Evolutionary conservation across 2,329 filamentous ascomycete species (phyloP).

Genomic region (Dactylella cylindrospora): DNA sequence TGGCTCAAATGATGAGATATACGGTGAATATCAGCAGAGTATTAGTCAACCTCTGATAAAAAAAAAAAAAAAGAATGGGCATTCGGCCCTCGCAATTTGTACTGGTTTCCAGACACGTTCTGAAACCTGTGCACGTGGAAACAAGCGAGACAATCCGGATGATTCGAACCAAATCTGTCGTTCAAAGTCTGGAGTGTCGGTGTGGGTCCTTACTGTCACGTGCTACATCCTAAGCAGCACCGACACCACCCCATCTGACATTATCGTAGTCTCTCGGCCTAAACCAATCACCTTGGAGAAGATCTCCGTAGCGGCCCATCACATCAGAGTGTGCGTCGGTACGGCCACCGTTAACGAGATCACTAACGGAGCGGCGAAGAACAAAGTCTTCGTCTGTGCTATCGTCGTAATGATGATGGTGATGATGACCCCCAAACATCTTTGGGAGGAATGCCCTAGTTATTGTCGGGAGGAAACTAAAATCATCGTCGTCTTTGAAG

Average conservation of each 20-base stretch:
- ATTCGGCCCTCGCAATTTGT: no score
- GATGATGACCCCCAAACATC: conserved; percentile 28
- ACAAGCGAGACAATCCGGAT: neutral
- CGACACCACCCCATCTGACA: conserved; percentile 27
- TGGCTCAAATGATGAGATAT: neutral
- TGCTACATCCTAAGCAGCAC: conserved; percentile 9
- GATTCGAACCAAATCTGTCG: conserved; percentile 6
- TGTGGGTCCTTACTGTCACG: neutral
- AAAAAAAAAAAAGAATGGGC: neutral
- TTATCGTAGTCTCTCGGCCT: conserved; percentile 21
- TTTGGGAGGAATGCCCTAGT: conserved; percentile 23
- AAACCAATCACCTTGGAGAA: conserved; percentile 28
- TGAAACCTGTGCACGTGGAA: conserved; percentile 8
- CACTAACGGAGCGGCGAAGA: conserved; percentile 2
- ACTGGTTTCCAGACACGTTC: neutral
- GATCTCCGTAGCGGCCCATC: conserved; percentile 35
- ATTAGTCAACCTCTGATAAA: neutral
- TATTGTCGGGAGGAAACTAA: conserved; percentile 27
- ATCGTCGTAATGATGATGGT: conserved; percentile 12
- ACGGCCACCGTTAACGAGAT: conserved; percentile 7
- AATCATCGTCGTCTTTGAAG: conserved; percentile 21
- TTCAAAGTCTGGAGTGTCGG: neutral
- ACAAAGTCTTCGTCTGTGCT: conserved; percentile 7
- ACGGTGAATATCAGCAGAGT: neutral
- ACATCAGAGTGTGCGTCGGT: no score